phyloP scores from a whole-genome alignment of 2,329 filamentous ascomycete species.

The Ceratocystiopsis minuta region DNA sequence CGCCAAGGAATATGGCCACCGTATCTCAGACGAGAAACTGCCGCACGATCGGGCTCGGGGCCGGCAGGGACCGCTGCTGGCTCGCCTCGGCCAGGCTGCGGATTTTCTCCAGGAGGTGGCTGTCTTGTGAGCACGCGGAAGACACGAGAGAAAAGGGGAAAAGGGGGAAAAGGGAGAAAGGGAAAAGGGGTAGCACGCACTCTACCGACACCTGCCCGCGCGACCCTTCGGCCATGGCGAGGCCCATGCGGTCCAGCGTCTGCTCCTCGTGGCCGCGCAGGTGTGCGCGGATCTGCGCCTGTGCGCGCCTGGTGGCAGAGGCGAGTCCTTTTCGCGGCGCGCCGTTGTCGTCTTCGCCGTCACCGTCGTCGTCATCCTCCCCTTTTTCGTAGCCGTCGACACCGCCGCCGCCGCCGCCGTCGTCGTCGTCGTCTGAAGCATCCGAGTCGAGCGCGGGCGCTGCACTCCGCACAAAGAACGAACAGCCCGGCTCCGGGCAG shows the following conservation, averaged over 20 bases:
- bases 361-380: conserved; percentile 10
- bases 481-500: conserved; percentile 46
- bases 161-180: conserved; percentile 3
- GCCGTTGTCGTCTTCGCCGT: too few relatives aligned
- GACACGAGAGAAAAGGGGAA: conserved; percentile 3
- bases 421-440: conserved; percentile 9
- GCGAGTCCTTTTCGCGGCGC: too few relatives aligned
- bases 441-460: background rate
- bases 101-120: conserved; percentile 38
- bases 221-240: conserved; percentile 38
- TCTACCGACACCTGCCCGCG: conserved; percentile 36
- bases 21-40: background rate
- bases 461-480: conserved; percentile 36
- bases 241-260: conserved; percentile 25
- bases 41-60: background rate
- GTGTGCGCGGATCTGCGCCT: conserved; percentile 34
- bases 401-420: background rate
- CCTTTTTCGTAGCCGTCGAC: background rate
- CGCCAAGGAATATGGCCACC: too few relatives aligned
- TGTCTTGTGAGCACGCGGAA: conserved; percentile 13
- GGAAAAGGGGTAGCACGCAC: conserved; percentile 25
- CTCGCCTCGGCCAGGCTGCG: conserved; percentile 23
- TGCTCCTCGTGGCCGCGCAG: conserved; percentile 41
- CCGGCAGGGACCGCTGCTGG: background rate
- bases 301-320: too few relatives aligned